Percentiles rank a stretch among this genome's conserved stretches.
Evolutionary conservation across 23 red algal genomes (phyloP).

Genomic region (Cyanidiococcus yangmingshanensis): DNA sequence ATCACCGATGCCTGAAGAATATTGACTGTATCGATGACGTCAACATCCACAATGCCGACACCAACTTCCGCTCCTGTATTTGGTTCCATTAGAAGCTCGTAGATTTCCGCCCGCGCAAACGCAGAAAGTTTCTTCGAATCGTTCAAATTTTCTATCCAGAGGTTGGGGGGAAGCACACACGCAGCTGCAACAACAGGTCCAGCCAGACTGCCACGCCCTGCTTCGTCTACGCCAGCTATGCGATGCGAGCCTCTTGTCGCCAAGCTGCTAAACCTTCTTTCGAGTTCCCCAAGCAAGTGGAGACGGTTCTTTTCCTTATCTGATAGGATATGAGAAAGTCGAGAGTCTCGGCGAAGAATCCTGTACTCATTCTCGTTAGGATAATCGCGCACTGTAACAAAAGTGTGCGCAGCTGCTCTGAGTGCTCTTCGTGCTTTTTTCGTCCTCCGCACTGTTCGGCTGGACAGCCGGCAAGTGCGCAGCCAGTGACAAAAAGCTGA

Average conservation of each 20-base stretch:
- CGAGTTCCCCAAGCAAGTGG: not conserved
- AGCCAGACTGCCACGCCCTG: slow-evolving; percentile 36
- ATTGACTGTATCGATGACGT: slow-evolving; percentile 50
- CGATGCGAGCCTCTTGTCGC: not conserved
- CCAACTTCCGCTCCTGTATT: slow-evolving; percentile 19
- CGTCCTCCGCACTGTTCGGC: not conserved
- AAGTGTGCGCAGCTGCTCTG: not conserved
- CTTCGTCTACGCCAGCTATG: slow-evolving; percentile 33
- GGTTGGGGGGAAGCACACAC: slow-evolving; percentile 23
- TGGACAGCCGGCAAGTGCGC: not conserved
- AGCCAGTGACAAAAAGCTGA: not conserved
- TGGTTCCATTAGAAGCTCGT: not conserved
- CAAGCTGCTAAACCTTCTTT: not conserved
- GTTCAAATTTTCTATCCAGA: slow-evolving; percentile 26
- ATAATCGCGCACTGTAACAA: not conserved
- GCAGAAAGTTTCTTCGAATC: slow-evolving; percentile 32
- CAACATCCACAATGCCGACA: slow-evolving; percentile 20
- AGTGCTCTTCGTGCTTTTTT: not conserved
- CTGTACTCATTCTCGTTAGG: not conserved
- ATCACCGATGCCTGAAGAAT: slow-evolving; percentile 55
- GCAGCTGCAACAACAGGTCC: slow-evolving; percentile 55
- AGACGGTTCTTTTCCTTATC: slow-evolving; percentile 1
- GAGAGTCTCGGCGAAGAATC: not conserved
- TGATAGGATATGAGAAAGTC: not conserved
- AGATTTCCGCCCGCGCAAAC: slow-evolving; percentile 12